Conservation (phyloP, 2,329 filamentous ascomycete genomes). For the Pseudogymnoascus sp. region DNA sequence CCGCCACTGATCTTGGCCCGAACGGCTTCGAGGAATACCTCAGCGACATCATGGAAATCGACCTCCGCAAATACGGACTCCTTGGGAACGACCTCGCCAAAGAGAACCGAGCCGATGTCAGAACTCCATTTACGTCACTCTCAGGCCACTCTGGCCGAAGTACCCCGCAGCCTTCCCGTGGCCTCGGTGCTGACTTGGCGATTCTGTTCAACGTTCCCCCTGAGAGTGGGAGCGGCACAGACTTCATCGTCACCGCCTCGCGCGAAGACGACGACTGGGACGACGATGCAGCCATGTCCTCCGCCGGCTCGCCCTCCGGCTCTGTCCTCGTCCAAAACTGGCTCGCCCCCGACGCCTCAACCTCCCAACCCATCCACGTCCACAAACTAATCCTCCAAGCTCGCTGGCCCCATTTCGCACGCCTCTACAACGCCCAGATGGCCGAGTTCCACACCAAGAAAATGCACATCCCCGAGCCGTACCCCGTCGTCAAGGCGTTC, state of each 20-base stretch:
- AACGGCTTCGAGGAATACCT: conserved; percentile 83
- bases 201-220: conserved; percentile 81
- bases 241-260: conserved; percentile 86
- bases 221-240: conserved; percentile 76
- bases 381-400: conserved; percentile 92
- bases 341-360: conserved; percentile 55
- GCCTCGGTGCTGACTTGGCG: conserved; percentile 78
- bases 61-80: conserved; percentile 84
- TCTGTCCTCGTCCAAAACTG: conserved; percentile 35
- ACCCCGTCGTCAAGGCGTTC: conserved; percentile 88
- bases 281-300: conserved; percentile 52
- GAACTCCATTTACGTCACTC: background rate
- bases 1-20: conserved; percentile 57
- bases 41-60: conserved; percentile 89
- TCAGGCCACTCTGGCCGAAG: conserved; percentile 25
- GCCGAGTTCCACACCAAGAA: conserved; percentile 93
- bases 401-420: conserved; percentile 93
- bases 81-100: conserved; percentile 66
- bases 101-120: conserved; percentile 19
- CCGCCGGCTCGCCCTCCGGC: conserved; percentile 18
- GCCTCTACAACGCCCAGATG: conserved; percentile 91
- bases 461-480: conserved; percentile 97
- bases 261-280: conserved; percentile 65
- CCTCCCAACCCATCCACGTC: conserved; percentile 82
- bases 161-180: conserved; percentile 52